Evolutionary conservation across 2,329 filamentous ascomycete species (phyloP), one percentile per base, ranked within the genome.

Genomic region (Claviceps fusiformis): DNA sequence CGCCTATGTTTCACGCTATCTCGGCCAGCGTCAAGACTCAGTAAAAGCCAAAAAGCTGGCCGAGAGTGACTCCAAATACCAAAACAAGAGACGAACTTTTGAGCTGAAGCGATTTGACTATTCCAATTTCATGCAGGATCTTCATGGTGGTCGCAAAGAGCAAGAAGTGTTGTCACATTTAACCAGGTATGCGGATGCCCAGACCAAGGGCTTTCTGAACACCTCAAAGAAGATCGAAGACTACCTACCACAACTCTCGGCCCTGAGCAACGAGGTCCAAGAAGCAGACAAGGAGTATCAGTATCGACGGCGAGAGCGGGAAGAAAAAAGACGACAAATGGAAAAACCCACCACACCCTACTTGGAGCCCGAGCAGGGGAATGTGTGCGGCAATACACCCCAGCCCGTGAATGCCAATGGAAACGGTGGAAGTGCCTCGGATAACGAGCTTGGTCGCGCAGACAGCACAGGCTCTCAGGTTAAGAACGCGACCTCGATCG

Each of bases 31-130:
- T 47, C 90, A 95, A 67, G 93, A 98, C 70, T 95, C 92, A 8
- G 77, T 95, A 63, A 98, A 97, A 71, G 88, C 95, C 68, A 98
- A 98, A 78, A 97, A 97, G 72, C 83, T 93, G 59, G 87, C 82
- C 45, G 90, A 96, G 63, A 96, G 90, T 62, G 93, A 98, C 68
- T 87, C 88, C 37, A 98, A 98, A 67, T 98, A 97, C 66, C 92
- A 97, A 68, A 83, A 80, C 49, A 97, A 97, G 73, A 82, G 91
- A 61, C 85, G 89, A 48, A 95, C 90, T 62, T 98, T 98, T 64
- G 93, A 98, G 73, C 78, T 98, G 56, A 96, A 95, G 73, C 85
- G 95, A 10, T 98, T 98, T 64, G 95, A 98, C 70, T 98, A 98
- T 68, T 97, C 92, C 3, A 95, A 89, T 15, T 98, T 97, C 66